These are phyloP conservation scores for Leccinum boreale DNA, from an alignment of 768 basidiomycete genomes.

Conservation along the genomic window DNA sequence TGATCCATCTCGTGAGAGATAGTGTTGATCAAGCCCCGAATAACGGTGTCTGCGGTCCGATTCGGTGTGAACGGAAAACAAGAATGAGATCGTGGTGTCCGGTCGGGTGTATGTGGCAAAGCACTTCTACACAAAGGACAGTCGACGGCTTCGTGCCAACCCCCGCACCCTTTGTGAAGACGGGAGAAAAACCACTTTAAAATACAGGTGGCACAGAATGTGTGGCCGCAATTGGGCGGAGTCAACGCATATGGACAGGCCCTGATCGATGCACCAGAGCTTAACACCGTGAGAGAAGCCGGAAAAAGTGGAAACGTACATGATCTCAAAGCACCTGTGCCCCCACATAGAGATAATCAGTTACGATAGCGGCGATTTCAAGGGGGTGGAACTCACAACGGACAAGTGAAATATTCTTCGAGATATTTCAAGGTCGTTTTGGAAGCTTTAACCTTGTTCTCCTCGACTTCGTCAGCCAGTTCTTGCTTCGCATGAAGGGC, in stretches of 20 bases:
- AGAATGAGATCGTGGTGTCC: constrained; percentile 44
- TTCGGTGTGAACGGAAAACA: constrained; percentile 66
- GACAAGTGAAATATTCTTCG: constrained; percentile 63
- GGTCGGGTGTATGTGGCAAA: constrained; percentile 51
- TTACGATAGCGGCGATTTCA: constrained; percentile 3
- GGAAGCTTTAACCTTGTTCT: constrained; percentile 32
- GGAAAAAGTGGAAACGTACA: constrained; percentile 31
- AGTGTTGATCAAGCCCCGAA: constrained; percentile 51
- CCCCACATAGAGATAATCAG: constrained; percentile 8
- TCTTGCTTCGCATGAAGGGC: constrained; percentile 43
- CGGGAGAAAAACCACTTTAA: constrained; percentile 69
- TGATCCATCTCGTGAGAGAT: constrained; percentile 40
- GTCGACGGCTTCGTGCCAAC: constrained; percentile 65
- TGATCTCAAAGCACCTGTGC: constrained; percentile 59
- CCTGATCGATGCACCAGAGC: constrained; percentile 16
- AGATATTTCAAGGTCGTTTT: constrained; percentile 47
- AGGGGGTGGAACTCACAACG: constrained; percentile 43
- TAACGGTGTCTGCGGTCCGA: constrained; percentile 49
- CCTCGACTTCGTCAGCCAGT: constrained; percentile 37
- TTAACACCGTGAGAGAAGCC: constrained; percentile 4
- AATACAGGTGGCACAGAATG: constrained; percentile 65
- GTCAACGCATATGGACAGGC: constrained; percentile 57
- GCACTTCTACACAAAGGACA: constrained; percentile 64
- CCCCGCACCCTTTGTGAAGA: constrained; percentile 57
- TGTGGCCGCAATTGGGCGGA: constrained; percentile 59